These are phyloP conservation scores for Endoconidiophora polonica DNA, from an alignment of 2,329 filamentous ascomycete species.

Conservation along the genomic window DNA sequence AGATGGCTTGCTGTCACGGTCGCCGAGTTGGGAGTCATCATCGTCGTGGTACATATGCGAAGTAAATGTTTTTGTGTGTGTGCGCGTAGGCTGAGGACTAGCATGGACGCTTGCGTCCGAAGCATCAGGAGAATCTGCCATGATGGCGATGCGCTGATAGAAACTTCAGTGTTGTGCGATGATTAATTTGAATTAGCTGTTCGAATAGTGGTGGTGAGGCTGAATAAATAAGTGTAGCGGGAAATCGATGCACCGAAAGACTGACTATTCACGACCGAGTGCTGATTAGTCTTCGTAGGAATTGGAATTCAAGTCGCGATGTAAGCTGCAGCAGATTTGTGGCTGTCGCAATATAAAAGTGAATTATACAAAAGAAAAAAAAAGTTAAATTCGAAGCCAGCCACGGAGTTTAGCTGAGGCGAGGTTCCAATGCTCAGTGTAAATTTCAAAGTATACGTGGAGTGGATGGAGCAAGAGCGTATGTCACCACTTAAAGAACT, in stretches of 20 bases:
- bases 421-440: too few relatives aligned
- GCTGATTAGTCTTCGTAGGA: too few relatives aligned
- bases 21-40: slow-evolving; percentile 26
- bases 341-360: not conserved
- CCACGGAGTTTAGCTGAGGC: not conserved
- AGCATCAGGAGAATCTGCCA: slow-evolving; percentile 20
- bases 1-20: slow-evolving; percentile 24
- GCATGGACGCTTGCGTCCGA: slow-evolving; percentile 31
- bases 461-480: too few relatives aligned
- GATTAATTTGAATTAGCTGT: not conserved
- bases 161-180: not conserved
- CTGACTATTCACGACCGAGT: too few relatives aligned
- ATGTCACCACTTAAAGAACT: too few relatives aligned
- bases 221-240: not conserved
- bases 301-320: not conserved
- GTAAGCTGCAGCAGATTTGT: not conserved
- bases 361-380: not conserved
- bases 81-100: slow-evolving; percentile 26
- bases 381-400: not conserved
- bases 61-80: slow-evolving; percentile 26
- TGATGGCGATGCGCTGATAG: not conserved
- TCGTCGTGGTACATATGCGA: slow-evolving; percentile 30
- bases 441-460: too few relatives aligned
- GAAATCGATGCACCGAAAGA: too few relatives aligned
- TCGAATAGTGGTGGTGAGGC: not conserved